Base-by-base conservation (phyloP, 345 rosid genomes). In the Populus alba region DNA sequence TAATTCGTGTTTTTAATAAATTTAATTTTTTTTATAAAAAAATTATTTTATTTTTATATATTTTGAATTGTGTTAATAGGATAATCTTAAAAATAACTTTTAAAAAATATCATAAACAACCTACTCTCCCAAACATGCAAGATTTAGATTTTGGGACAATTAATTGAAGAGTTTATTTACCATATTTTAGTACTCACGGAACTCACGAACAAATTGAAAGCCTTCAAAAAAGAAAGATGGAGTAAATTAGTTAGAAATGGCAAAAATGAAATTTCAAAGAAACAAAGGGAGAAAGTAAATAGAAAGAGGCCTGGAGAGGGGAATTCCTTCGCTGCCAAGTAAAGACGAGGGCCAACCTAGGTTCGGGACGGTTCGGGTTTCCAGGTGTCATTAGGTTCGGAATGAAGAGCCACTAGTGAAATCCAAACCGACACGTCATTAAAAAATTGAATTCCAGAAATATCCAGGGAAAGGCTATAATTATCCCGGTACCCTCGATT, bases 391-490 rank as follows among this genome's bases (percentile, higher is more conserved):
- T 9, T 49, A 65, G 35, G 16, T 8, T n/a, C 69, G 61, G 23
- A 18, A 51, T 27, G 23, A 70, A 65, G 53, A 33, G 39, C 70
- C 39, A 57, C 76, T 45, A 55, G 12, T 43, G 61, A 16, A 23
- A 45, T 29, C 75, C 57, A 13, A 22, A 8, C 12, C 7, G 66
- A 79, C 86, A 77, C 86, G 83, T 71, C 77, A 78, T 66, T 15
- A 15, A 51, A 0, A n/a, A 4, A 15, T 33, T 3, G 17, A 1
- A 63, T 33, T 35, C 27, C 78, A 72, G 78, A 88, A 89, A 84
- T 89, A 88, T 89, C 91, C 80, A 78, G 90, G 81, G 86, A 11
- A 82, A 80, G 72, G 81, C 55, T 84, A 86, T 85, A 85, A 83
- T 85, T 79, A 87, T 72, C 81, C 71, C 25, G 67, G 23, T 6